These are phyloP conservation scores for Phytophthora pistaciae DNA, from an alignment of 352 stramenopile genomes.

Conservation along the genomic window DNA sequence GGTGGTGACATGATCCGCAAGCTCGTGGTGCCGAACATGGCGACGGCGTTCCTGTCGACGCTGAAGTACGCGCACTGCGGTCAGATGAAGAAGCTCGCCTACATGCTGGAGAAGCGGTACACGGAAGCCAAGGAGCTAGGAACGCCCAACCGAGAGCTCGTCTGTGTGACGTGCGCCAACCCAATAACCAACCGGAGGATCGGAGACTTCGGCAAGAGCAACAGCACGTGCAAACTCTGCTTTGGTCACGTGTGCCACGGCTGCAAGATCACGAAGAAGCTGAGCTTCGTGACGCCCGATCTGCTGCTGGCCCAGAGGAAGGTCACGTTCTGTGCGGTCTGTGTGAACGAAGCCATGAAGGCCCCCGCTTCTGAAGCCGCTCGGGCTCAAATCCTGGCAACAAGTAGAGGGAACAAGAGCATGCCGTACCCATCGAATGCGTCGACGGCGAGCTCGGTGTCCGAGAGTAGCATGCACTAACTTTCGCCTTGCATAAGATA, in stretches of 20 bases:
- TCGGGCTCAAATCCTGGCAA: conserved; percentile 29
- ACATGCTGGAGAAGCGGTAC: conserved; percentile 46
- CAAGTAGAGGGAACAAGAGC: conserved; percentile 18
- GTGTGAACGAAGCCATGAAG: conserved; percentile 38
- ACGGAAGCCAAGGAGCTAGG: conserved; percentile 35
- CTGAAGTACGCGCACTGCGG: conserved; percentile 48
- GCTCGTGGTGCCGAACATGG: conserved; percentile 42
- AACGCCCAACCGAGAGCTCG: conserved; percentile 33
- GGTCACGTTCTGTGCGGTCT: conserved; percentile 49
- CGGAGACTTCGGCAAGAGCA: conserved; percentile 40
- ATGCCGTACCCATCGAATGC: conserved; percentile 25
- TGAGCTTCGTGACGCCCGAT: conserved; percentile 48
- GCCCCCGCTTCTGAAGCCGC: conserved; percentile 32
- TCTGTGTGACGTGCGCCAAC: conserved; percentile 39
- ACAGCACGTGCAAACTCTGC: conserved; percentile 45
- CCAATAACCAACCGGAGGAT: conserved; percentile 31
- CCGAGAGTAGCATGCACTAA: conserved; percentile 25
- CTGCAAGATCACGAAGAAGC: conserved; percentile 45
- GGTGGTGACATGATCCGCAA: conserved; percentile 48
- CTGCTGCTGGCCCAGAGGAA: conserved; percentile 38
- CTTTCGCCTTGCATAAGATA: not conserved
- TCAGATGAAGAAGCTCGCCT: conserved; percentile 57
- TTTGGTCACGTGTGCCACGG: conserved; percentile 43
- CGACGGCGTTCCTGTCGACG: conserved; percentile 39
- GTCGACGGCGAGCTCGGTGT: conserved; percentile 33